Evolutionary conservation across 2,329 filamentous ascomycete species (phyloP), one percentile per base, ranked within the genome.

Genomic region (Microdochium nivale): DNA sequence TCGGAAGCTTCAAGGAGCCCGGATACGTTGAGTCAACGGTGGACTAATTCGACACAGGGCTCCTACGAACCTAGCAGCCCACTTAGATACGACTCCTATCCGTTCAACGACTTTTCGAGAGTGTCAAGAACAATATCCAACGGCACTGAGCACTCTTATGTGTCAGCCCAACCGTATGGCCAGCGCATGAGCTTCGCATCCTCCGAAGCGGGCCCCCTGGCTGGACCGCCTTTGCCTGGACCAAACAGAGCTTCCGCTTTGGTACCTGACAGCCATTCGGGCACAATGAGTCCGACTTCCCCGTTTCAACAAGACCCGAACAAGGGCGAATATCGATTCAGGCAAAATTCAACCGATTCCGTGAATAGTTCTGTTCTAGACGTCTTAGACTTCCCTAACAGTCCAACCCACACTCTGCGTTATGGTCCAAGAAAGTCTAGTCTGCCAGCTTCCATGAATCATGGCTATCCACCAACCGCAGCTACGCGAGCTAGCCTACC

Each of bases 321-420:
- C 47, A 53, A 56, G 44, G 51, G 54, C 43, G 62, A 60, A 21
- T 19, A 44, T 23, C 56, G 58, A 11, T 59, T 53, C 14, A 61
- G 61, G 16, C 64, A 60, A 25, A 63, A 60, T 11, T 69, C 67
- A 25, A 65, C 62, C 32, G 67, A 70, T 46, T 69, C 66, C 3
- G 59, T 65, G 23, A 66, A 66, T 48, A 68, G 66, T 51, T 69
- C 65, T 2, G 58, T 68, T 25, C 66, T 68, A 40, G 66, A 68
- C 25, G 51, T 63, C 11, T 56, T 66, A 25, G 63, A 63, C 19
- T 60, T 59, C 25, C 58, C 63, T 46, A 61, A 56, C 27, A 50
- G 56, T 10, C 52, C 54, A 32, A 64, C 52, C 33, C 56, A 7
- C 21, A 24, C 9, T 23, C 7, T 44, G 13, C 40, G 23, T 21